A percentile compares a stretch with the other conserved stretches of the same genome.
phyloP scores from a whole-genome alignment of 2,329 filamentous ascomycete species.

The Camillea tinctor region DNA sequence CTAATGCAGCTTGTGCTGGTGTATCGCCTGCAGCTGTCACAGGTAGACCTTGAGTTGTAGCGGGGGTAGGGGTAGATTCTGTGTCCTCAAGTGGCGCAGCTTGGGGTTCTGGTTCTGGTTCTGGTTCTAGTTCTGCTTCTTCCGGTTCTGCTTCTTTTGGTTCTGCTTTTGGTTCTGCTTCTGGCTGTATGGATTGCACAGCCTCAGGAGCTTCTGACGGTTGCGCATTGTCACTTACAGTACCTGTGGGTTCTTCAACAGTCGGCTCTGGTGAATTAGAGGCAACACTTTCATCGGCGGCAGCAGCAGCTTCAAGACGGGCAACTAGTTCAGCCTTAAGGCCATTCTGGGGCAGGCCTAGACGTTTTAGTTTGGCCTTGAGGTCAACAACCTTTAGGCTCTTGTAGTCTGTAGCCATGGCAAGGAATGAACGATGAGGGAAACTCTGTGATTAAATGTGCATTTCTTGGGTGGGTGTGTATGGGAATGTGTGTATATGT shows the following conservation, averaged over 20 bases:
- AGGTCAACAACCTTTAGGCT: slow-evolving; percentile 73
- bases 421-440: slow-evolving; percentile 4
- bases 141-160: slow-evolving; percentile 5
- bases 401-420: slow-evolving; percentile 50
- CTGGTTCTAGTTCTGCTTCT: slow-evolving; percentile 2
- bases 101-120: slow-evolving; percentile 18
- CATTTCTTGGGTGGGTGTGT: slow-evolving; percentile 13
- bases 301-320: slow-evolving; percentile 50
- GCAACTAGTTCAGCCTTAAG: slow-evolving; percentile 71
- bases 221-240: slow-evolving; percentile 15
- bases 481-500: neutral
- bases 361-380: slow-evolving; percentile 70
- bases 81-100: slow-evolving; percentile 6
- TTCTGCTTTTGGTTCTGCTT: slow-evolving; percentile 6
- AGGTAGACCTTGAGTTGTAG: slow-evolving; percentile 14
- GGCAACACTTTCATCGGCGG: slow-evolving; percentile 14
- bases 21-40: slow-evolving; percentile 26
- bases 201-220: slow-evolving; percentile 12
- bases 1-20: slow-evolving; percentile 10
- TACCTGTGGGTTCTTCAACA: slow-evolving; percentile 14
- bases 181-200: slow-evolving; percentile 9
- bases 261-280: slow-evolving; percentile 13
- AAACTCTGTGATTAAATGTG: slow-evolving; percentile 11
- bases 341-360: slow-evolving; percentile 67
- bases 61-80: slow-evolving; percentile 22